phyloP scores from a whole-genome alignment of 1,139 yeast genomes.

The Hyphopichia fennica region DNA sequence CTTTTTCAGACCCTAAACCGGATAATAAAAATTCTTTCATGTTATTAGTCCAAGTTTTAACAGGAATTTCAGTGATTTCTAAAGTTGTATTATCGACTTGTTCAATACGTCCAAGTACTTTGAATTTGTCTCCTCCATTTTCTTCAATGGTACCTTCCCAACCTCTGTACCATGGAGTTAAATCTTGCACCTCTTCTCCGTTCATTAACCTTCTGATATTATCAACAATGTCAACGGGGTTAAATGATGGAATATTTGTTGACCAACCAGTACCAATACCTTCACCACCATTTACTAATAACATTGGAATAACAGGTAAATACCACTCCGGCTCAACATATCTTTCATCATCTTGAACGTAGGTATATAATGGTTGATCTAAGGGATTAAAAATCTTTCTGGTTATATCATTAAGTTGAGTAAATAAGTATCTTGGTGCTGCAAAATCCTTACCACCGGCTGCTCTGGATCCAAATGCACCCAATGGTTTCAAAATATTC shows the following conservation, averaged over 20 bases:
- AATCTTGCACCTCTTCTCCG: constrained; percentile 66
- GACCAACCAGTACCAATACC: constrained; percentile 99
- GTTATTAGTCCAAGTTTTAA: constrained; percentile 87
- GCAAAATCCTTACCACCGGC: constrained; percentile 98
- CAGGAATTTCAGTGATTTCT: constrained; percentile 91
- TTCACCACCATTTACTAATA: constrained; percentile 92
- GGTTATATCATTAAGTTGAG: constrained; percentile 78
- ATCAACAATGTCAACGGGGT: constrained; percentile 78
- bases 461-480: constrained; percentile 96
- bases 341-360: constrained; percentile 89
- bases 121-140: constrained; percentile 63
- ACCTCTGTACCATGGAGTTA: constrained; percentile 95
- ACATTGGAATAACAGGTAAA: constrained; percentile 88
- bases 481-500: constrained; percentile 83
- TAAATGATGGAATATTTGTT: constrained; percentile 85
- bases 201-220: constrained; percentile 75
- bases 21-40: constrained; percentile 81
- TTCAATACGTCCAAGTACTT: constrained; percentile 76
- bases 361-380: constrained; percentile 77
- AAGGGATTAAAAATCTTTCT: constrained; percentile 72
- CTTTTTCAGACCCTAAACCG: constrained; percentile 75
- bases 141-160: constrained; percentile 86
- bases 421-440: constrained; percentile 96
- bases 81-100: constrained; percentile 77
- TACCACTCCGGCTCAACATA: constrained; percentile 97